Base-by-base conservation (phyloP, 2,329 filamentous ascomycete species). In the Didymosphaeria variabile region DNA sequence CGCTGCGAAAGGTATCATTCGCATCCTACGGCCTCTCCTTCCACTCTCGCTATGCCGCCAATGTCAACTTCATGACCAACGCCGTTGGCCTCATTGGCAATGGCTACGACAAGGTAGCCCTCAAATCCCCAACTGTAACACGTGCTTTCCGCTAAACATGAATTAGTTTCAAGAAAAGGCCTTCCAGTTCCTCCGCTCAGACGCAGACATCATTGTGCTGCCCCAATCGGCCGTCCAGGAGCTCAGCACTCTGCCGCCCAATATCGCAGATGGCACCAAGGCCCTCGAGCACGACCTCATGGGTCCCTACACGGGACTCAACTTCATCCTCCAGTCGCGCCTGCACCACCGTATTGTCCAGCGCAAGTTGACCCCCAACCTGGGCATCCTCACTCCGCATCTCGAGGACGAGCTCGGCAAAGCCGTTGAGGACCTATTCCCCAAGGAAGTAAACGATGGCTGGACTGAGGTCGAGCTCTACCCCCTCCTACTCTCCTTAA, bases 401-500 rank as follows among this genome's bases (percentile, higher is more conserved):
- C 38, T 64, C 9, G 55, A 61, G 29, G 44, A 56, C 7, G 55
- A 64, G 44, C 26, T 64, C 6, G 5, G 17, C 19, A n/a, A 15
- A 38, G 23, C 50, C 58, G 4, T 8, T 56, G 15, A 32, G 53
- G 2, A 31, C 15, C 10, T 42, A 23, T 23, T 56, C 58, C n/a
- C 57, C 54, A 15, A 4, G 34, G 21, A 19, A 47, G 31, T 34
- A 34, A 34, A 34, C 44, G 15, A 55, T 5, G 59, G 53, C 2
- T 64, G 62, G 62, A 58, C 45, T 10, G 51, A 40, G 13, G 13
- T 64, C 21, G 19, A 59, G 52, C 59, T 40, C 1, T 64, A 59
- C 29, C 40, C 38, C 15, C 2, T 36, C 1, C 31, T 64, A 1
- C n/a, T 50, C 1, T 3, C 46, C 2, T 10, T 61, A 2, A 17